Percentiles rank a stretch among this genome's conserved stretches.
Evolutionary conservation across 2,329 filamentous ascomycete genomes (phyloP).

Genomic region (Fusarium sp.): DNA sequence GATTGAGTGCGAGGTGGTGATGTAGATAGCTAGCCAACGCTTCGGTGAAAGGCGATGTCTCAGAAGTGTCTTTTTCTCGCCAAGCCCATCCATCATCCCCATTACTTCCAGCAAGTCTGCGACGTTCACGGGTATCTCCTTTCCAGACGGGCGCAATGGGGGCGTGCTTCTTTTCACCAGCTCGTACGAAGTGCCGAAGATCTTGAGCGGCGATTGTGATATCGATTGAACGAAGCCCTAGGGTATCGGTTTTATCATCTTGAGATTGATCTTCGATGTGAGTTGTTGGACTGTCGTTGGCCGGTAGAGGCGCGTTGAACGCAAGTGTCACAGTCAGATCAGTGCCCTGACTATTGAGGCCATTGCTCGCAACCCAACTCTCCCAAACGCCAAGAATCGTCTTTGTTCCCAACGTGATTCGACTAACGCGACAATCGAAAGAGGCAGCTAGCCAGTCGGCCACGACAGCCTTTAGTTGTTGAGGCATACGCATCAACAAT

Average conservation of each 20-base stretch:
- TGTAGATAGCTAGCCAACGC: slow-evolving; percentile 63
- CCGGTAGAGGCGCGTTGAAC: slow-evolving; percentile 58
- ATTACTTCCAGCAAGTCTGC: slow-evolving; percentile 60
- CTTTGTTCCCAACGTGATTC: slow-evolving; percentile 62
- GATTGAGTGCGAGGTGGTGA: slow-evolving; percentile 64
- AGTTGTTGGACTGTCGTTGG: slow-evolving; percentile 2
- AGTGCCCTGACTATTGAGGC: slow-evolving; percentile 50
- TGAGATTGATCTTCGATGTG: slow-evolving; percentile 34
- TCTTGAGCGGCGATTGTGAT: slow-evolving; percentile 64
- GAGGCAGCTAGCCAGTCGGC: slow-evolving; percentile 63
- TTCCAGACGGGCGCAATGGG: slow-evolving; percentile 43
- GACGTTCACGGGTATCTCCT: slow-evolving; percentile 53
- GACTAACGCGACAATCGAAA: slow-evolving; percentile 68
- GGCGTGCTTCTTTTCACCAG: slow-evolving; percentile 49
- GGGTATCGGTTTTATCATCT: slow-evolving; percentile 21
- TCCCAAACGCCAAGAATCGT: slow-evolving; percentile 64
- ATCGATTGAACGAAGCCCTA: slow-evolving; percentile 60
- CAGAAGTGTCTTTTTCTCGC: slow-evolving; percentile 48
- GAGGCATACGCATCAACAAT: slow-evolving; percentile 67
- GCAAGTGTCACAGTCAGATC: slow-evolving; percentile 65
- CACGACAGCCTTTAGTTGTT: slow-evolving; percentile 61
- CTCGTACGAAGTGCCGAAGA: slow-evolving; percentile 58
- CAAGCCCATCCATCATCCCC: slow-evolving; percentile 66
- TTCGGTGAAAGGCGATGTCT: slow-evolving; percentile 58
- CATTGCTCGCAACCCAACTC: slow-evolving; percentile 59